Evolutionary conservation across 495 filamentous ascomycete species (phyloP).

Genomic region (Tuber indicum): DNA sequence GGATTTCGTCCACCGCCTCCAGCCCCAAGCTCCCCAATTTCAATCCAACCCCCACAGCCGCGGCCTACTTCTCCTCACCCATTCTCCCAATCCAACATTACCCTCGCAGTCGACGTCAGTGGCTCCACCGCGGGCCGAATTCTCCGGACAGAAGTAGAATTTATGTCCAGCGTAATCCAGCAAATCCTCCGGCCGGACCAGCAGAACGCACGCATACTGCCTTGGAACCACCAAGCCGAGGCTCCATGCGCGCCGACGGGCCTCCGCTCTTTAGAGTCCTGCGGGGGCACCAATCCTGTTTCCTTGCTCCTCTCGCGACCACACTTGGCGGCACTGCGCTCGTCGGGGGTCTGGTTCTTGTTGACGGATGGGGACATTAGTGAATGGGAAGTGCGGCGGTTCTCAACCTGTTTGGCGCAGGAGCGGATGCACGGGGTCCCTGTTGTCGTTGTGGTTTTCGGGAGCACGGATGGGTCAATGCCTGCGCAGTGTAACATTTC

Average conservation of each 20-base stretch:
- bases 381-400: conserved; percentile 12
- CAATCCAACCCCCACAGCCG: neutral
- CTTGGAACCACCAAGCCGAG: conserved; percentile 24
- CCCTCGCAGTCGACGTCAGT: conserved; percentile 36
- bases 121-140: conserved; percentile 32
- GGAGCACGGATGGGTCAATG: neutral
- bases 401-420: conserved; percentile 26
- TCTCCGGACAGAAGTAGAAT: conserved; percentile 23
- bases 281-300: conserved; percentile 24
- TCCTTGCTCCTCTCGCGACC: conserved; percentile 21
- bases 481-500: conserved; percentile 43
- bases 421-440: conserved; percentile 38
- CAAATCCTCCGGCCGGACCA: conserved; percentile 11
- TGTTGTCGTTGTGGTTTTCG: conserved; percentile 39
- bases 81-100: conserved; percentile 37
- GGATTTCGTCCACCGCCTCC: neutral
- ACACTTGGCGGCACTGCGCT: conserved; percentile 21
- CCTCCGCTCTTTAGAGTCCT: conserved; percentile 18
- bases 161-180: conserved; percentile 21
- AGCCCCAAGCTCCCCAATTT: neutral
- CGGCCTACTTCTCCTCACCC: neutral
- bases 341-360: conserved; percentile 40
- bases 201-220: conserved; percentile 21
- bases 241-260: conserved; percentile 10
- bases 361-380: conserved; percentile 41